Base-by-base conservation (phyloP, 2,329 filamentous ascomycete species). In the Furcasterigmium furcatum region DNA sequence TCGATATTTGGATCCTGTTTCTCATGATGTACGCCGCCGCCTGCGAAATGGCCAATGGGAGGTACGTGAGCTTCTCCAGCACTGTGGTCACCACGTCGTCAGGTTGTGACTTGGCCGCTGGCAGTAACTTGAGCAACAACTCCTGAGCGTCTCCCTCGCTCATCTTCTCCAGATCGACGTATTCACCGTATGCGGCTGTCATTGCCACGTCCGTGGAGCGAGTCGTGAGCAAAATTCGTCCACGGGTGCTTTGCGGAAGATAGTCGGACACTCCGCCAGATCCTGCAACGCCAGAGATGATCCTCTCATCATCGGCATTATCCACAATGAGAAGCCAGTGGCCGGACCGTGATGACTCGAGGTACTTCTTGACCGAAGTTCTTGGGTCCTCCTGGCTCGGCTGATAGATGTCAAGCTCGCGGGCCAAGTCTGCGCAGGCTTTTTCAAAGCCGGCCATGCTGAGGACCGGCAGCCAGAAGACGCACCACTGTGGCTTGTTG, bases 311-410 rank as follows among this genome's bases (percentile, higher is more conserved):
- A 27, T 73, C 67, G 3, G 62, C 62, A 45, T 71, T 71, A 45
- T 69, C 62, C 7, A 69, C 52, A 12, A 71, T 52, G 6, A 70
- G 36, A 18, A 71, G 51, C 66, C 63, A 71, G 14, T 52, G 54
- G 10, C 59, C 56, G 4, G 48, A 32, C 16, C 29, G 29, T n/a
- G 29, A 12, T 32, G 12, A 32, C n/a, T 36, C n/a, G n/a, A 36
- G n/a, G n/a, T 32, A 5, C 27, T 32, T 43, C 5, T 32, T 48
- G 14, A 55, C 50, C 3, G 52, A 58, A 25, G 49, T n/a, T n/a
- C n/a, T 9, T 62, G 52, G 21, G 39, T 66, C 64, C 48, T 80
- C 63, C 48, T 80, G 66, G 9, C 52, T 55, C 38, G 74, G 74
- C 3, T 76, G 66, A 9, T 66, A 25, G 6, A 63, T 47, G 1